phyloP scores from a whole-genome alignment of 2,329 filamentous ascomycete species.

The Nannizzia gypsea region DNA sequence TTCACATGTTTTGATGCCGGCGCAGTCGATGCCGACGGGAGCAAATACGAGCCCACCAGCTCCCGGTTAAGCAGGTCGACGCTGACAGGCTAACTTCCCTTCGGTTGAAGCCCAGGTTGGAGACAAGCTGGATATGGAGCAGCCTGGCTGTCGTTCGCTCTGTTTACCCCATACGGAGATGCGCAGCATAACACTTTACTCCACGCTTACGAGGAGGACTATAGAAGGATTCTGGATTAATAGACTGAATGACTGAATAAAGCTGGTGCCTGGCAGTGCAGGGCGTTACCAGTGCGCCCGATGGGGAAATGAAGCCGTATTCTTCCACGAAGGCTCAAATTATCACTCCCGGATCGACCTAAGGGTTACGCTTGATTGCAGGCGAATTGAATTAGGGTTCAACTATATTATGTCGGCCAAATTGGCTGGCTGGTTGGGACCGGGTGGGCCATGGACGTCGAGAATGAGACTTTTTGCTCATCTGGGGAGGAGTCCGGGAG shows the following conservation, averaged over 20 bases:
- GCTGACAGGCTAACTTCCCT: not conserved
- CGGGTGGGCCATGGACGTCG: not conserved
- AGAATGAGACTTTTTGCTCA: not conserved
- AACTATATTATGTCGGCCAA: conserved; percentile 1
- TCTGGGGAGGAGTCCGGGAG: not conserved
- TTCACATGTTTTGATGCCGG: not conserved
- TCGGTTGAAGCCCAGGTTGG: not conserved
- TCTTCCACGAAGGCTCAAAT: not conserved
- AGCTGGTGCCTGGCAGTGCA: not conserved
- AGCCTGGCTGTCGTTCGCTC: not conserved
- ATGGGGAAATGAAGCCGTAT: not conserved
- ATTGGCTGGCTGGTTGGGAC: not conserved
- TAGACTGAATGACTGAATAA: too few relatives aligned
- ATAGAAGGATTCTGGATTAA: not conserved
- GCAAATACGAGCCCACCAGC: not conserved
- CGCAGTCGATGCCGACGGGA: not conserved
- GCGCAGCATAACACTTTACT: not conserved
- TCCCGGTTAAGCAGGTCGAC: not conserved
- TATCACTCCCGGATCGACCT: not conserved
- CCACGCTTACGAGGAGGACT: not conserved
- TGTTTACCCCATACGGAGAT: not conserved
- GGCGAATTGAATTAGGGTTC: not conserved
- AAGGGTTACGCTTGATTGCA: not conserved
- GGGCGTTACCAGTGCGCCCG: not conserved
- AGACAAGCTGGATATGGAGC: not conserved